These are phyloP conservation scores for Chaetomiaceae sp. DNA, from an alignment of 2,329 filamentous ascomycete species.

Conservation along the genomic window DNA sequence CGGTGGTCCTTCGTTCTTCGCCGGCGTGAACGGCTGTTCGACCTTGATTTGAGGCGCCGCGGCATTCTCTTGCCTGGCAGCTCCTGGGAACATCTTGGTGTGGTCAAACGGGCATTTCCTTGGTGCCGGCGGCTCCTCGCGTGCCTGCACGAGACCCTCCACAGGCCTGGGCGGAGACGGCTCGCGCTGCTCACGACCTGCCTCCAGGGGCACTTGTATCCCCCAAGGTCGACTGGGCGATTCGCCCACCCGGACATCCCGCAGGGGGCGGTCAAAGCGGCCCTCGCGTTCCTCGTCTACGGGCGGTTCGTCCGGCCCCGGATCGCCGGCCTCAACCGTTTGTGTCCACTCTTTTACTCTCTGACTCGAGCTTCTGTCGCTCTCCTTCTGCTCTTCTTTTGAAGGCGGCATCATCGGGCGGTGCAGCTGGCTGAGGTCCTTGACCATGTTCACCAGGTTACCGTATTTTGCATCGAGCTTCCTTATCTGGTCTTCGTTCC, in stretches of 20 bases:
- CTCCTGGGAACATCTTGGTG: slow-evolving; percentile 26
- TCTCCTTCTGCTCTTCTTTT: slow-evolving; percentile 24
- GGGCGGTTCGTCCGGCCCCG: slow-evolving; percentile 20
- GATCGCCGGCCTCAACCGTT: slow-evolving; percentile 30
- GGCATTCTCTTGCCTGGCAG: slow-evolving; percentile 2
- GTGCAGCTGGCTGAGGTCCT: slow-evolving; percentile 81
- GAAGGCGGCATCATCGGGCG: slow-evolving; percentile 74
- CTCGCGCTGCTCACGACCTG: slow-evolving; percentile 41
- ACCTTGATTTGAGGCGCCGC: slow-evolving; percentile 13
- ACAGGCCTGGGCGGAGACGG: slow-evolving; percentile 58
- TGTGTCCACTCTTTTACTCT: slow-evolving; percentile 85
- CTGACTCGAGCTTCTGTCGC: slow-evolving; percentile 56
- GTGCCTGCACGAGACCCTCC: slow-evolving; percentile 38
- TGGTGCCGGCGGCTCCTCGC: slow-evolving; percentile 24
- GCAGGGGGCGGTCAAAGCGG: slow-evolving; percentile 78
- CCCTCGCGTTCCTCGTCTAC: slow-evolving; percentile 57
- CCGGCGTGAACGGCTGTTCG: slow-evolving; percentile 22
- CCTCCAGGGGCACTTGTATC: slow-evolving; percentile 65
- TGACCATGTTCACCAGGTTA: slow-evolving; percentile 89
- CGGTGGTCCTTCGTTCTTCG: slow-evolving; percentile 29
- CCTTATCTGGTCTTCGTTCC: slow-evolving; percentile 76
- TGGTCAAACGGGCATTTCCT: slow-evolving; percentile 56
- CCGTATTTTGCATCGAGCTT: slow-evolving; percentile 94
- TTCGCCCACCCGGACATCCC: slow-evolving; percentile 89
- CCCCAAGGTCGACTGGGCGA: slow-evolving; percentile 92